Evolutionary conservation across 139 green algal genomes (phyloP).

Genomic region (Coelastrella sp.): DNA sequence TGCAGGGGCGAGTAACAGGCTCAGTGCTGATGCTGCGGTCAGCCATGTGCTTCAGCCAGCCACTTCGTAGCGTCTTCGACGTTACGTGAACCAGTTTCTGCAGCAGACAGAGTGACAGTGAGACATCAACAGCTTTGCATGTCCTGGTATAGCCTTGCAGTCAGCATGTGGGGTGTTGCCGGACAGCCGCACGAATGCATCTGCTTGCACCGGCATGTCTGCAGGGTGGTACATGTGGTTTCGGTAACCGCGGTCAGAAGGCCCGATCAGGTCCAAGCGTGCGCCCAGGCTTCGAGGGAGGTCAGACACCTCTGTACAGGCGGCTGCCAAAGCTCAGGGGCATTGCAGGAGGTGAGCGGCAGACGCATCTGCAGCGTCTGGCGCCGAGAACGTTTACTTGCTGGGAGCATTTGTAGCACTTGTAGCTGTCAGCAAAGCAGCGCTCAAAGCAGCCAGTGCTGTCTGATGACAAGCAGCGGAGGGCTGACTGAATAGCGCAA

Average conservation of each 20-base stretch:
- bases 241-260: conserved; percentile 98
- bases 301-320: conserved; percentile 97
- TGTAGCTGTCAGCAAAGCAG: too few relatives aligned
- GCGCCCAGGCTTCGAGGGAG: conserved; percentile 97
- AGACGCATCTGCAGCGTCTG: not conserved
- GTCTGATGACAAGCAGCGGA: too few relatives aligned
- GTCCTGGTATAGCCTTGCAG: too few relatives aligned
- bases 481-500: too few relatives aligned
- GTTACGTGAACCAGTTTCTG: too few relatives aligned
- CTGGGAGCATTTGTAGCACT: not conserved
- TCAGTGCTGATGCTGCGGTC: too few relatives aligned
- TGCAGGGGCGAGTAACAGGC: too few relatives aligned
- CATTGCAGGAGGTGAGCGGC: conserved; percentile 92
- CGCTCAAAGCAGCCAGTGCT: too few relatives aligned
- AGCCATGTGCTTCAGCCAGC: too few relatives aligned
- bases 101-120: not conserved
- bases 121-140: too few relatives aligned
- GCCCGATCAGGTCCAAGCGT: conserved; percentile 85
- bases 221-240: conserved; percentile 94
- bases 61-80: too few relatives aligned
- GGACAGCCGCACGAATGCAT: not conserved
- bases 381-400: not conserved
- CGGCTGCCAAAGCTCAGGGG: conserved; percentile 96
- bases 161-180: not conserved
- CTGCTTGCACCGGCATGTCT: not conserved